Evolutionary conservation across 2,329 filamentous ascomycete species (phyloP), one percentile per base, ranked within the genome.

Genomic region (Ophiostoma pallidulum): DNA sequence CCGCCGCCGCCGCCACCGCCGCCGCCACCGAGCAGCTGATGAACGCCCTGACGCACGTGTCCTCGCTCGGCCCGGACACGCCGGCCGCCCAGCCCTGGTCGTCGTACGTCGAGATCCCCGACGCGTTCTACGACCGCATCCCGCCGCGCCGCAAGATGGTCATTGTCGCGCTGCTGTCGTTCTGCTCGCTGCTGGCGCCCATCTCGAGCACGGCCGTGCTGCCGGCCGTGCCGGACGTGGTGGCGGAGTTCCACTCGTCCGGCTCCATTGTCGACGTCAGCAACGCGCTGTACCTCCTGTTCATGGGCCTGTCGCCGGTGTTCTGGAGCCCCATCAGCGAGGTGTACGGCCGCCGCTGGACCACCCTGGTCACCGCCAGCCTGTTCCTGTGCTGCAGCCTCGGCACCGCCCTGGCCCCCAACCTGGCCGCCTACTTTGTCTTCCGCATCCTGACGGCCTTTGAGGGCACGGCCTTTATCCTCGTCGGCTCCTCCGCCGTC

Each of bases 131-230:
- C 66, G 73, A 82, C 56, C 73, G 73, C 16, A 73, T 89, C 51
- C 73, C 80, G 0, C 63, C 65, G 4, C 65, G 67, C 14, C 75
- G 80, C 35, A 92, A 91, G 63, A 60, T 72, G 3, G 58, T 79
- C 51, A 84, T 91, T 45, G 81, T 88, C 14, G 67, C 70, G 9
- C 73, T 89, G 6, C 65, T 90, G 45, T 82, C 84, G 0, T 86
- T 82, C 59, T 88, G 84, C 64, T 79, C 82, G 22, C 87, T 91
- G 53, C 68, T 91, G 38, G 80, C 86, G 1, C 86, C 86, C 1
- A 75, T 84, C 26, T 78, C 75, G 3, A 80, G 74, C 5, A 85
- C 82, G 0, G 76, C 77, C 1, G 77, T 85, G 33, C 62, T 85
- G 28, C 70, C 80, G 1, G 82, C 80, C 12, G 70, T 82, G 9